Evolutionary conservation across 257 asterid genomes (phyloP).

Genomic region (Solanum pimpinellifolium): DNA sequence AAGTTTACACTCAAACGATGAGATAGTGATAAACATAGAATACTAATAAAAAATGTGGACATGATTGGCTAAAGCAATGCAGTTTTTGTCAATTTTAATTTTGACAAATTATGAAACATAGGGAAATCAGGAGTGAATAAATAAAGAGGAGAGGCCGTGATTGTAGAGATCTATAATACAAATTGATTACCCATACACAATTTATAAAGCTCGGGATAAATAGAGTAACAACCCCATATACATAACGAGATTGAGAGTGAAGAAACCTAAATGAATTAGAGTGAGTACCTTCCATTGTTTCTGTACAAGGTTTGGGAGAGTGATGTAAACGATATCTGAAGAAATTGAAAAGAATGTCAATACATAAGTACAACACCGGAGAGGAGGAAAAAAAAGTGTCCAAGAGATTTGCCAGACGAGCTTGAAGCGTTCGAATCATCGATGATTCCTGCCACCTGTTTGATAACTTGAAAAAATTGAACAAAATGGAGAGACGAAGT

Average conservation of each 20-base stretch:
- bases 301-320: constrained; percentile 1
- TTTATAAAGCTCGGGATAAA: not conserved
- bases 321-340: constrained; percentile 2
- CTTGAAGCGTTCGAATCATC: constrained; percentile 17
- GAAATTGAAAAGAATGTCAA: not conserved
- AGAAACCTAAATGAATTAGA: not conserved
- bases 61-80: not conserved
- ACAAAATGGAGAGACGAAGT: no score
- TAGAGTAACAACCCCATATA: not conserved
- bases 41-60: not conserved
- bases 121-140: not conserved
- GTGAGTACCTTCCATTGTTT: constrained; percentile 27
- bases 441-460: not conserved
- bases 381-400: not conserved
- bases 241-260: not conserved
- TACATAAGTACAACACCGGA: not conserved
- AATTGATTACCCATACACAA: not conserved
- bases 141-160: not conserved
- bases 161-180: not conserved
- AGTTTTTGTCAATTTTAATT: not conserved
- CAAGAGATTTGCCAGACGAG: constrained; percentile 22
- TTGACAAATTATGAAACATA: not conserved
- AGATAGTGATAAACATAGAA: not conserved
- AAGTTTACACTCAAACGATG: not conserved
- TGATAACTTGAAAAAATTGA: no score